A percentile compares a stretch with the other conserved stretches of the same genome.
phyloP scores from a whole-genome alignment of 306 rosid species.

The Cucurbita ficifolia region DNA sequence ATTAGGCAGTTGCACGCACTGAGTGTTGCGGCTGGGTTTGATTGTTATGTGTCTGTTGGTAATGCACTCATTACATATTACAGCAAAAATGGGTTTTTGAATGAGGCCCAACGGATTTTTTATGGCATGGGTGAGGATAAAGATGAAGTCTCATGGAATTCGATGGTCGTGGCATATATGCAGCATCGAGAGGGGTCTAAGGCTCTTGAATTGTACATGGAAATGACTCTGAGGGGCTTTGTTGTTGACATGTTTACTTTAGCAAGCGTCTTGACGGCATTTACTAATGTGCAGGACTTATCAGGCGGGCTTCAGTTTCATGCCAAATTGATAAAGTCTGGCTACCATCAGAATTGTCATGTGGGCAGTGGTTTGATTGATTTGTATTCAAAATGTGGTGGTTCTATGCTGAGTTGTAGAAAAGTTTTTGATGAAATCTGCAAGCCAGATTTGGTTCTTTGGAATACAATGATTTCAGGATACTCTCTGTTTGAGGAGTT shows the following conservation, averaged over 20 bases:
- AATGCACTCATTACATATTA: constrained; percentile 42
- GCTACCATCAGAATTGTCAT: constrained; percentile 41
- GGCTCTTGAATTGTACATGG: constrained; percentile 32
- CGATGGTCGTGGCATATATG: constrained; percentile 53
- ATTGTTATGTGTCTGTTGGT: constrained; percentile 42
- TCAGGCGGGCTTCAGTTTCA: constrained; percentile 51
- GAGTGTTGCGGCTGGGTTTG: constrained; percentile 35
- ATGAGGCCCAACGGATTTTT: constrained; percentile 47
- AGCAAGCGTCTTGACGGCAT: constrained; percentile 51
- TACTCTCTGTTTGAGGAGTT: constrained; percentile 52
- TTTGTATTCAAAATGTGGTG: constrained; percentile 45
- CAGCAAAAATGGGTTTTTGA: constrained; percentile 28
- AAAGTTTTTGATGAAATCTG: constrained; percentile 56
- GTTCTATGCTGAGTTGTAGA: constrained; percentile 43
- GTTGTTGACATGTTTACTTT: constrained; percentile 60
- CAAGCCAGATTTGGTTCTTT: constrained; percentile 22
- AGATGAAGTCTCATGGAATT: constrained; percentile 3
- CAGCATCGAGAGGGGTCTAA: constrained; percentile 42
- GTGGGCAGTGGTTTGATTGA: constrained; percentile 4
- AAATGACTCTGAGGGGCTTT: constrained; percentile 43
- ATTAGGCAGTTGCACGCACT: constrained; percentile 37
- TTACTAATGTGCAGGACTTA: constrained; percentile 33
- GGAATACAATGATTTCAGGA: constrained; percentile 5
- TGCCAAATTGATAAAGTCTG: constrained; percentile 30
- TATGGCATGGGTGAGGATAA: neutral